Evolutionary conservation across 805 yeast genomes (phyloP), one percentile per base, ranked within the genome.

Genomic region (Saccharomycopsis olivae): DNA sequence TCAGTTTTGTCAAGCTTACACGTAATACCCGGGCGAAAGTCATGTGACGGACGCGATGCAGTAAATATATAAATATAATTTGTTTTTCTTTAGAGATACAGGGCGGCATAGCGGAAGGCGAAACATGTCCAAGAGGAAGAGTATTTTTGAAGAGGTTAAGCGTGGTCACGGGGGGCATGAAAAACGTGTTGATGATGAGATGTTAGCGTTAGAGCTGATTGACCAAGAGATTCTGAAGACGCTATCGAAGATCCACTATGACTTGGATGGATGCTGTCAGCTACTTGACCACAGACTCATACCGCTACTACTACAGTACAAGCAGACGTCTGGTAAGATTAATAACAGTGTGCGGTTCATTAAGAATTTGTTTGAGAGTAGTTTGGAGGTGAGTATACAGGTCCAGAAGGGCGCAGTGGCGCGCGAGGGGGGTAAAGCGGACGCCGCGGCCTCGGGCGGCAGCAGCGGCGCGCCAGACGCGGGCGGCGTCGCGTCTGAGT

Each of bases 331-430:
- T 15, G 29, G 25, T 10, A 34, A 36, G 4, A 42, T 45, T 23
- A 45, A 45, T 24, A 33, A 39, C 28, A 45, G 44, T 29, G 39
- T 47, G 16, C 43, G 48, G 9, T 45, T 45, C 32, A 27, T 43
- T 27, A 45, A 45, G 21, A 45, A 41, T 27, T 19, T 45, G n/a
- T 45, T 45, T 29, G 48, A 45, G 29, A 45, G 39, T 28, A 38
- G 44, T 27, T 42, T 45, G 41, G 32, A 45, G 39, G 48, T 45
- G n/a, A 45, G 40, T 20, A 45, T 45, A 15, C 48, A 45, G 25
- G 48, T 42, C 20, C 48, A 45, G 17, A 30, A 15, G 19, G 14
- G 35, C 14, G 18, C n/a, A n/a, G n/a, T n/a, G n/a, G n/a, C n/a
- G n/a, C n/a, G n/a, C n/a, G n/a, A n/a, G n/a, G n/a, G n/a, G n/a